Evolutionary conservation across 2,329 filamentous ascomycete species (phyloP).

Genomic region (Fusarium lyarnte): DNA sequence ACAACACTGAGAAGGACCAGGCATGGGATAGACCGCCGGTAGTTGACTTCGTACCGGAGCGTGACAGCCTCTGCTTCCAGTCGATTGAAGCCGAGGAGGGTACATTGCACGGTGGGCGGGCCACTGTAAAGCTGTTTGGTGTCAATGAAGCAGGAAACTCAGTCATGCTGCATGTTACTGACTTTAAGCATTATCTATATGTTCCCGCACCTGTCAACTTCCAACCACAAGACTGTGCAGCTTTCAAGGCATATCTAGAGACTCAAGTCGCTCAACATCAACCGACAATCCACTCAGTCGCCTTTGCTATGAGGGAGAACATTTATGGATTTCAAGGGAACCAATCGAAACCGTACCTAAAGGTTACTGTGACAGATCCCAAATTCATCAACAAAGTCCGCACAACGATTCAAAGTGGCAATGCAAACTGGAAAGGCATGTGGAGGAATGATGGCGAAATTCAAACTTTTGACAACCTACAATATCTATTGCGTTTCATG

Average conservation of each 20-base stretch:
- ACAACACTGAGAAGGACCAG: slow-evolving; percentile 92
- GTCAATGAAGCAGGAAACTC: slow-evolving; percentile 88
- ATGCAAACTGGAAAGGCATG: slow-evolving; percentile 88
- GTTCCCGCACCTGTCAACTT: slow-evolving; percentile 88
- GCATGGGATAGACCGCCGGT: slow-evolving; percentile 78
- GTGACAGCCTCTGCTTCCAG: slow-evolving; percentile 85
- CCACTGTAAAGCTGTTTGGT: slow-evolving; percentile 91
- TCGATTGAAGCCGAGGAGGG: slow-evolving; percentile 96
- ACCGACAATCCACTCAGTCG: slow-evolving; percentile 80
- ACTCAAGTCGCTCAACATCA: slow-evolving; percentile 77
- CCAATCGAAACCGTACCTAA: slow-evolving; percentile 88
- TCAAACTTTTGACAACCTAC: slow-evolving; percentile 93
- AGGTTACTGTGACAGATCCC: slow-evolving; percentile 91
- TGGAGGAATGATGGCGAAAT: slow-evolving; percentile 81
- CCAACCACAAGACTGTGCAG: slow-evolving; percentile 77
- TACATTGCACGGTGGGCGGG: slow-evolving; percentile 76
- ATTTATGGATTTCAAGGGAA: slow-evolving; percentile 96
- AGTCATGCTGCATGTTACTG: slow-evolving; percentile 91
- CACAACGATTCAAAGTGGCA: slow-evolving; percentile 75
- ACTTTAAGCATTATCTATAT: slow-evolving; percentile 96
- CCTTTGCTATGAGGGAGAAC: slow-evolving; percentile 86
- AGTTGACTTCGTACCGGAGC: slow-evolving; percentile 62
- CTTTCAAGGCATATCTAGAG: slow-evolving; percentile 85
- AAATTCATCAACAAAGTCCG: slow-evolving; percentile 84
- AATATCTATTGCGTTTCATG: slow-evolving; percentile 97